Conservation (phyloP, 129 eudicot species). For the Oenanthe sinensis region DNA sequence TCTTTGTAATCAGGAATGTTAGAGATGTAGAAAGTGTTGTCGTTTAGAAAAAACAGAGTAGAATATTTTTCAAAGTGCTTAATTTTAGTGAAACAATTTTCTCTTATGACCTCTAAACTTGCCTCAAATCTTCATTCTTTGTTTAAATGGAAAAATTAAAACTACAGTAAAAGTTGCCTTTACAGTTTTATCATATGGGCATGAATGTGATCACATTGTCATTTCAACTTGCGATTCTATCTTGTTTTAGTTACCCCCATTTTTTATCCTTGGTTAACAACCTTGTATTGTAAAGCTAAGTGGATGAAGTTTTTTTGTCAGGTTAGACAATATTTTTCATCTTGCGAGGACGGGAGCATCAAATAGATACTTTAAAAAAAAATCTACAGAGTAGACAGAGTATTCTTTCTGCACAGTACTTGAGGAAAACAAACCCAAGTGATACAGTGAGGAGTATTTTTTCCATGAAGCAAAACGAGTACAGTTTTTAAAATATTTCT, state of each 20-base stretch:
- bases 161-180: not conserved
- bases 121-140: not conserved
- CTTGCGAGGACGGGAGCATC: not conserved
- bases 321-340: not conserved
- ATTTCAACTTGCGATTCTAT: not conserved
- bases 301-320: not conserved
- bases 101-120: not conserved
- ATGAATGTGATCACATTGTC: constrained; percentile 1
- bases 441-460: not conserved
- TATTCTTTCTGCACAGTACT: not conserved
- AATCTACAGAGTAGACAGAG: not conserved
- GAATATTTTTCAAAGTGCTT: not conserved
- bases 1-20: not conserved
- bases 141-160: not conserved
- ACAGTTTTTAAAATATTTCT: not conserved
- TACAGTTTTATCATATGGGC: not conserved
- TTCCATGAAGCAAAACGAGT: not conserved
- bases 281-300: not conserved
- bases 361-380: not conserved
- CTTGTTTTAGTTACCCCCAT: not conserved
- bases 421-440: not conserved
- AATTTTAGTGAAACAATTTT: not conserved
- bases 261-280: not conserved
- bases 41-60: not conserved
- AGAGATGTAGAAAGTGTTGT: not conserved